Evolutionary conservation across 73 alveolate species (phyloP).

Genomic region (Breviolum minutum): DNA sequence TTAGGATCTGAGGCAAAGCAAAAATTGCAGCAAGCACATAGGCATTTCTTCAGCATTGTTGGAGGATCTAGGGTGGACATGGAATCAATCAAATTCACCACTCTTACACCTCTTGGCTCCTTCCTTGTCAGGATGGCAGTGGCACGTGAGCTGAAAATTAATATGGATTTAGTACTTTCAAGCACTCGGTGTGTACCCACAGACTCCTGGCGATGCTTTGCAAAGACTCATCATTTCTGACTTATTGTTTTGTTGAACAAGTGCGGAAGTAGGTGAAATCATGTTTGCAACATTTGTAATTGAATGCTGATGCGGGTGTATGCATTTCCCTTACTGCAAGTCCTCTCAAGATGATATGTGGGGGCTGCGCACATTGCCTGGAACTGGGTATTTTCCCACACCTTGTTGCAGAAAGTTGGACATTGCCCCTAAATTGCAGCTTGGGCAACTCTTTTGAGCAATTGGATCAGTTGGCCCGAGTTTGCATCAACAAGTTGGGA

Average conservation of each 20-base stretch:
- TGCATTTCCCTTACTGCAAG: too few species aligned
- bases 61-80: background rate
- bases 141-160: background rate
- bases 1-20: too few species aligned
- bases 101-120: background rate
- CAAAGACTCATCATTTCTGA: background rate
- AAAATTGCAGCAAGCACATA: too few species aligned
- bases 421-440: background rate
- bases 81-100: background rate
- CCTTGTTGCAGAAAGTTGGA: background rate
- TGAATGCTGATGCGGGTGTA: too few species aligned
- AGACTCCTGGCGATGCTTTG: background rate
- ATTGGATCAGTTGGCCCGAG: too few species aligned
- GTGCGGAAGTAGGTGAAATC: too few species aligned
- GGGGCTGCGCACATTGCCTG: background rate
- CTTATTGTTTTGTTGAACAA: too few species aligned
- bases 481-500: too few species aligned
- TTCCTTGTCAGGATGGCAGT: background rate
- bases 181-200: background rate
- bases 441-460: background rate
- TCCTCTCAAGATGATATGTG: too few species aligned
- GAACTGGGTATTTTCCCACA: constrained; percentile 36
- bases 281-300: too few species aligned
- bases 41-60: background rate
- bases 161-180: background rate